These are phyloP conservation scores for Diplodia scrobiculata DNA, from an alignment of 2,329 filamentous ascomycete genomes.

Conservation along the genomic window DNA sequence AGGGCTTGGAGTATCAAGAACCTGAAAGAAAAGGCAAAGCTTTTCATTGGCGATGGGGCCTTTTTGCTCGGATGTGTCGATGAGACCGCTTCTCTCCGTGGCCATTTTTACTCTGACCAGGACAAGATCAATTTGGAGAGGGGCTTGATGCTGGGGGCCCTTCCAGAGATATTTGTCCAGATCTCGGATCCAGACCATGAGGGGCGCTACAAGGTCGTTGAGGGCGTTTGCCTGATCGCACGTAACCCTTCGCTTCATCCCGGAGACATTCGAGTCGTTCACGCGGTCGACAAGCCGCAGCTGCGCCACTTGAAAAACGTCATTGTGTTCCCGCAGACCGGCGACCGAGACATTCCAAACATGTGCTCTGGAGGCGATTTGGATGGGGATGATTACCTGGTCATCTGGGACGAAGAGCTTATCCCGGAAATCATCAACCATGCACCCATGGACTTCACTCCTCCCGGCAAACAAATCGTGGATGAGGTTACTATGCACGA, in stretches of 20 bases:
- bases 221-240: conserved; percentile 78
- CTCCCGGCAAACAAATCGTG: conserved; percentile 59
- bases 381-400: conserved; percentile 92
- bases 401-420: conserved; percentile 83
- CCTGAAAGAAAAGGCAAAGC: conserved; percentile 88
- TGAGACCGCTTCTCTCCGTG: conserved; percentile 74
- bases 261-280: conserved; percentile 85
- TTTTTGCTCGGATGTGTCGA: conserved; percentile 88
- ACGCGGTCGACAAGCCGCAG: conserved; percentile 73
- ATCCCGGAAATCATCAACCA: conserved; percentile 67
- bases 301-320: conserved; percentile 79
- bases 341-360: conserved; percentile 80
- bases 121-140: conserved; percentile 43
- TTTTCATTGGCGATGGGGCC: conserved; percentile 78
- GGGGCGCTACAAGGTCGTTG: conserved; percentile 64
- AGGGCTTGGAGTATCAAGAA: conserved; percentile 84
- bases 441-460: conserved; percentile 74
- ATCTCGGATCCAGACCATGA: conserved; percentile 62
- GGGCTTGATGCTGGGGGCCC: conserved; percentile 40
- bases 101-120: conserved; percentile 60
- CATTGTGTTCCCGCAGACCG: conserved; percentile 80
- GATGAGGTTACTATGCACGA: conserved; percentile 70
- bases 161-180: conserved; percentile 90
- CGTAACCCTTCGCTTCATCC: conserved; percentile 93
- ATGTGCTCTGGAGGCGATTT: conserved; percentile 97